Conservation (phyloP, 192 early-diverging fungal species). For the Umbelopsis sp. region DNA sequence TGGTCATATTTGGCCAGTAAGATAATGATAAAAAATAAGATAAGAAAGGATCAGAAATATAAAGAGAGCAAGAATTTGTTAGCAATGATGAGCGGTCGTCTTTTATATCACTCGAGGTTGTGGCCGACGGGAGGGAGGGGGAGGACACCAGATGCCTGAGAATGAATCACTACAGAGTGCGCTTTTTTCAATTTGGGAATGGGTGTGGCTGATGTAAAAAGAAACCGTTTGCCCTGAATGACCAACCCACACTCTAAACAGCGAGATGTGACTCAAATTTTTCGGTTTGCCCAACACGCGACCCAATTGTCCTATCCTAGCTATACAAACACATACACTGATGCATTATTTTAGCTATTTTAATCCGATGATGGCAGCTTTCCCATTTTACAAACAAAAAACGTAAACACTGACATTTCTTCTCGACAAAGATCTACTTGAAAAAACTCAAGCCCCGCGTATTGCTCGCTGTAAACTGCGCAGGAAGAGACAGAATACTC, state of each 20-base stretch:
- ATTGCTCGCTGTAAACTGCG: background rate
- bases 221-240: background rate
- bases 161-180: conserved; percentile 1
- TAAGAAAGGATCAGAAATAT: background rate
- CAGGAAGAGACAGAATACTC: background rate
- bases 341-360: no score
- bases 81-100: conserved; percentile 4
- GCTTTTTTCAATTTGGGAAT: background rate
- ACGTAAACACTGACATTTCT: no score
- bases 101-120: background rate
- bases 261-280: conserved; percentile 13
- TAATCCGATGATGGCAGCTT: no score
- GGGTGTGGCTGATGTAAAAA: conserved; percentile 3
- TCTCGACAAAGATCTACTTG: no score
- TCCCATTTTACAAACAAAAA: no score
- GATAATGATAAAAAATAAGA: background rate
- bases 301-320: background rate
- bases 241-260: background rate
- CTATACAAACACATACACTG: no score
- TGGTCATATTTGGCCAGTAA: background rate
- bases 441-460: no score
- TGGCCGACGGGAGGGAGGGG: background rate
- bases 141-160: conserved; percentile 10
- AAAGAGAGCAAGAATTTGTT: background rate
- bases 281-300: background rate